Percentiles rank a stretch among this genome's conserved stretches.
Conservation (phyloP, 306 rosid species). For the Ziziphus jujuba region DNA sequence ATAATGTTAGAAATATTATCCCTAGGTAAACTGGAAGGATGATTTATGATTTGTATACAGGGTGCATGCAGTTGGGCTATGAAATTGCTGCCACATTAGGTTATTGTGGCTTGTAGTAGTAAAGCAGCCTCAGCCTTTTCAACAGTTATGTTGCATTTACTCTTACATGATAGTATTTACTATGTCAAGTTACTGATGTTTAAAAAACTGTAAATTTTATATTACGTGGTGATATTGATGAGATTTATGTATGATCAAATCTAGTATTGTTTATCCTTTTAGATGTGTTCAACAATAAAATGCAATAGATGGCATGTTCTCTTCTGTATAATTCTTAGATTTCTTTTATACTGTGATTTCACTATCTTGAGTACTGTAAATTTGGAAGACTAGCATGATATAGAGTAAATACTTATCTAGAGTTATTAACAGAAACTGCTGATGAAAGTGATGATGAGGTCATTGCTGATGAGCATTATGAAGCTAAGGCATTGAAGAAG, state of each 20-base stretch:
- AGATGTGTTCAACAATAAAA: neutral
- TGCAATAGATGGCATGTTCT: neutral
- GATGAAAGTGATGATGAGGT: constrained; percentile 80
- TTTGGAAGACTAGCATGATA: constrained; percentile 18
- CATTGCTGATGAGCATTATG: constrained; percentile 49
- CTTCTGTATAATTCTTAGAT: neutral
- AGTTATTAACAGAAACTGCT: constrained; percentile 45
- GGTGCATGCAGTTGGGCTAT: neutral
- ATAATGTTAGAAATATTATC: neutral
- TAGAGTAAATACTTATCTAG: constrained; percentile 8
- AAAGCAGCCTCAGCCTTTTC: neutral
- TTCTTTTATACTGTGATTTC: neutral
- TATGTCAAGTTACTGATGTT: neutral
- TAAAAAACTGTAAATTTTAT: neutral
- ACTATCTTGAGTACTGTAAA: constrained; percentile 1
- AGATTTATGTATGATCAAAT: too few relatives aligned
- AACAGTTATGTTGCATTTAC: neutral
- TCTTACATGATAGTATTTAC: neutral
- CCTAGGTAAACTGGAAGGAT: neutral
- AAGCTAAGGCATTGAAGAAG: constrained; percentile 59
- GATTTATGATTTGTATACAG: neutral
- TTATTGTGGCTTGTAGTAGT: neutral
- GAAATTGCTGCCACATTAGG: neutral
- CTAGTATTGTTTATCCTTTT: neutral
- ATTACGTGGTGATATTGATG: neutral